Conservation (phyloP, 2,329 filamentous ascomycete genomes). For the Nigrograna mackinnonii region DNA sequence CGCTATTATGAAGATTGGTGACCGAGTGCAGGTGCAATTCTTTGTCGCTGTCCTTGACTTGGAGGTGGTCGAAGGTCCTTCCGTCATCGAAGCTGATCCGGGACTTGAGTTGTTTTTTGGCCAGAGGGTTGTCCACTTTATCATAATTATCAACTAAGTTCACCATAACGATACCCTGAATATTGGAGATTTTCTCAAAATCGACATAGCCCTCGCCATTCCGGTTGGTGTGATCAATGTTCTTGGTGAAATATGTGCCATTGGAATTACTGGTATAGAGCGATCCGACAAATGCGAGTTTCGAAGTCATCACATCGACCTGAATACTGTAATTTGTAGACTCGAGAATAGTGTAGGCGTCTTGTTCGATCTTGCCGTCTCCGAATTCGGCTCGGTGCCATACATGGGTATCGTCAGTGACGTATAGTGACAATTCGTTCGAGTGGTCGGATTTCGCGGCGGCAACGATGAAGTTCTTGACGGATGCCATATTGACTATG, state of each 20-base stretch:
- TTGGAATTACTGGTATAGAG: constrained; percentile 97
- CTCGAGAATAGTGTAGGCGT: constrained; percentile 90
- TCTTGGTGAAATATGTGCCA: constrained; percentile 92
- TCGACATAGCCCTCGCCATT: constrained; percentile 77
- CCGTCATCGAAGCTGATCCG: constrained; percentile 96
- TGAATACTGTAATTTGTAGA: constrained; percentile 98
- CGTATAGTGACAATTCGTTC: constrained; percentile 88
- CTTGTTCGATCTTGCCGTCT: constrained; percentile 80
- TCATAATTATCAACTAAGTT: constrained; percentile 88
- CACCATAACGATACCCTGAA: constrained; percentile 89
- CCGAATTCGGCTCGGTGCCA: constrained; percentile 95
- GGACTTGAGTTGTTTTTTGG: constrained; percentile 71
- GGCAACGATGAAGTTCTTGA: constrained; percentile 85
- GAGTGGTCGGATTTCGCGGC: constrained; percentile 80
- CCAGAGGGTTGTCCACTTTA: constrained; percentile 61
- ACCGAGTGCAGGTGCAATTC: constrained; percentile 89
- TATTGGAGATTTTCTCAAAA: constrained; percentile 89
- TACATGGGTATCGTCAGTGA: constrained; percentile 78
- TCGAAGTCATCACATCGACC: constrained; percentile 82
- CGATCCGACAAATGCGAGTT: constrained; percentile 74
- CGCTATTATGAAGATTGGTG: constrained; percentile 79
- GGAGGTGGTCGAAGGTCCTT: constrained; percentile 77
- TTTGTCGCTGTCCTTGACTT: constrained; percentile 65
- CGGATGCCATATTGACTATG: constrained; percentile 77
- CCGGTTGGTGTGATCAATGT: constrained; percentile 90